phyloP scores from a whole-genome alignment of 129 eudicot genomes.

The Tagetes patula region DNA sequence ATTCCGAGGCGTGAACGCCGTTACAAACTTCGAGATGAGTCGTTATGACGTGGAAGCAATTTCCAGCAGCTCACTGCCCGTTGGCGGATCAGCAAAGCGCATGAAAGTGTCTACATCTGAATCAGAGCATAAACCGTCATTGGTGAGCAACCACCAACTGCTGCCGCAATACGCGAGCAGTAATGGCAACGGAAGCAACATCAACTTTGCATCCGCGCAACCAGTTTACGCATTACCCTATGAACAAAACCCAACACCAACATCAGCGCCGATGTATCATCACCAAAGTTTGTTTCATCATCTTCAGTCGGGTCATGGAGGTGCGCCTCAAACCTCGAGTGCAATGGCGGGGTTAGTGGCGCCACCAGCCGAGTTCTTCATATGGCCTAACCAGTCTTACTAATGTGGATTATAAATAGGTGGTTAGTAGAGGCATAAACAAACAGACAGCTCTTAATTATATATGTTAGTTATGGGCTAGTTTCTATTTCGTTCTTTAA shows the following conservation, averaged over 20 bases:
- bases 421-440: slow-evolving; percentile 12
- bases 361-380: slow-evolving; percentile 64
- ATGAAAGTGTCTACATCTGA: slow-evolving; percentile 59
- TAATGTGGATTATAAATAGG: slow-evolving; percentile 24
- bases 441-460: neutral
- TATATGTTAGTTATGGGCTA: slow-evolving; percentile 16
- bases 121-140: slow-evolving; percentile 52
- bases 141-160: slow-evolving; percentile 37
- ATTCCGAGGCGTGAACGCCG: slow-evolving; percentile 88
- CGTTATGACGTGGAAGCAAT: slow-evolving; percentile 94
- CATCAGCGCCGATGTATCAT: slow-evolving; percentile 43
- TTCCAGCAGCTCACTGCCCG: slow-evolving; percentile 75
- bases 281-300: slow-evolving; percentile 73
- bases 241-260: slow-evolving; percentile 42
- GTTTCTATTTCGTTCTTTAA: slow-evolving; percentile 14
- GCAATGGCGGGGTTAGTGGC: slow-evolving; percentile 46
- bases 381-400: slow-evolving; percentile 85
- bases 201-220: slow-evolving; percentile 52
- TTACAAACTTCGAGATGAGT: slow-evolving; percentile 94
- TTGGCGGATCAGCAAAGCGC: slow-evolving; percentile 90
- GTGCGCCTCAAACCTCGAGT: slow-evolving; percentile 42
- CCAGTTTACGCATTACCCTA: slow-evolving; percentile 59
- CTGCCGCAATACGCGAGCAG: slow-evolving; percentile 42
- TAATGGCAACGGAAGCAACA: slow-evolving; percentile 46
- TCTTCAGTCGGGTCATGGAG: slow-evolving; percentile 39